Conservation (phyloP, 2,329 filamentous ascomycete species). For the Metarhizium anisopliae region DNA sequence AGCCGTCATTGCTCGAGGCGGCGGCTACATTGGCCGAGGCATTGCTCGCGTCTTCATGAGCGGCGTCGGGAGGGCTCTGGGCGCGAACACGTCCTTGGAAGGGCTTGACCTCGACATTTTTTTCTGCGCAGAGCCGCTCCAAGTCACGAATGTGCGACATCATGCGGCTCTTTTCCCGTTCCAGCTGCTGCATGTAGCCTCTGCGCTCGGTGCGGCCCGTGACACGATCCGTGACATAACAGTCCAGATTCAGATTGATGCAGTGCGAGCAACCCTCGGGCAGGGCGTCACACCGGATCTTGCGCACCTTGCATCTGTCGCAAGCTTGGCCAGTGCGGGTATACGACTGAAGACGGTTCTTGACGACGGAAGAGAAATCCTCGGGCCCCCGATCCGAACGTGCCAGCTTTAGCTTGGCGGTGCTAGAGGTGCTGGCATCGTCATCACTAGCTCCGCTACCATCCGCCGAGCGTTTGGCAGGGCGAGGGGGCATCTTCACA, state of each 20-base stretch:
- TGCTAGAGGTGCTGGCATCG: constrained; percentile 9
- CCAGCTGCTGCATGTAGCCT: constrained; percentile 69
- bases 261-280: constrained; percentile 78
- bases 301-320: constrained; percentile 83
- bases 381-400: constrained; percentile 37
- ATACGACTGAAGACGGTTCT: constrained; percentile 45
- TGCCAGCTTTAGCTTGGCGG: constrained; percentile 37
- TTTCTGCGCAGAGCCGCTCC: constrained; percentile 53
- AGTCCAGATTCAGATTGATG: constrained; percentile 64
- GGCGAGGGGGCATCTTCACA: constrained; percentile 10
- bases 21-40: constrained; percentile 10
- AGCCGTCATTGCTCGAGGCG: constrained; percentile 16
- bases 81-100: constrained; percentile 27
- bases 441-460: constrained; percentile 26
- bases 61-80: constrained; percentile 16
- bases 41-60: constrained; percentile 17
- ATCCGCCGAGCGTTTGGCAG: constrained; percentile 28
- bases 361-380: constrained; percentile 47
- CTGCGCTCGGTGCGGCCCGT: constrained; percentile 71
- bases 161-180: constrained; percentile 62
- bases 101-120: constrained; percentile 52
- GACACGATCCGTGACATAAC: constrained; percentile 79
- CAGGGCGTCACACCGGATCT: constrained; percentile 78
- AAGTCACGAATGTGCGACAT: constrained; percentile 58
- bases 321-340: constrained; percentile 73